Evolutionary conservation across 495 filamentous ascomycete genomes (phyloP).

Genomic region (Penicillium paradoxum): DNA sequence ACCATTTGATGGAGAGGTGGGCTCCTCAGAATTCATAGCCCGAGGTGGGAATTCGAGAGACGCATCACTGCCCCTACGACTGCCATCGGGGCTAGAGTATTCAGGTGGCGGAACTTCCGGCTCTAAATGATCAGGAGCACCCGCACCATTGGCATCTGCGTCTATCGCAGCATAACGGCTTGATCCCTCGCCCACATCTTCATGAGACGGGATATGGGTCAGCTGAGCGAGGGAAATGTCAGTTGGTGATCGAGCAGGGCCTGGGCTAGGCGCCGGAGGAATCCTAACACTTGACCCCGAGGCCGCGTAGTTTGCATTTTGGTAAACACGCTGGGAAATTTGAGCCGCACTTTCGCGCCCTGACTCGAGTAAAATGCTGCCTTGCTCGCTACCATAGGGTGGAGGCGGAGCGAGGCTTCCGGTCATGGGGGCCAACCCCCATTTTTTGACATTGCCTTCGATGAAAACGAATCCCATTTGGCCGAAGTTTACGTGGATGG

Average conservation of each 20-base stretch:
- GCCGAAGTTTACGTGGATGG: slow-evolving; percentile 94
- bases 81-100: slow-evolving; percentile 65
- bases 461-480: slow-evolving; percentile 98
- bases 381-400: slow-evolving; percentile 93
- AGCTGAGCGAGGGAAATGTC: slow-evolving; percentile 88
- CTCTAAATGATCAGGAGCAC: slow-evolving; percentile 10
- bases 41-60: slow-evolving; percentile 26
- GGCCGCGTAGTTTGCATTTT: slow-evolving; percentile 41
- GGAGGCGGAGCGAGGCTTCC: slow-evolving; percentile 92
- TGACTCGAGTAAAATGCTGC: slow-evolving; percentile 88
- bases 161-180: slow-evolving; percentile 48
- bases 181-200: slow-evolving; percentile 70
- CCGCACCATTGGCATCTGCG: slow-evolving; percentile 9
- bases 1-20: slow-evolving; percentile 39
- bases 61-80: slow-evolving; percentile 49
- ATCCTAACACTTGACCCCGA: slow-evolving; percentile 53
- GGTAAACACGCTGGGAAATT: slow-evolving; percentile 53
- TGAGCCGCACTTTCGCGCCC: slow-evolving; percentile 62
- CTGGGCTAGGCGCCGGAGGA: slow-evolving; percentile 74
- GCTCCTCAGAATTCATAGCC: neutral
- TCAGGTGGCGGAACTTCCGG: slow-evolving; percentile 55
- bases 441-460: slow-evolving; percentile 99
- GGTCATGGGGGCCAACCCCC: slow-evolving; percentile 94
- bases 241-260: slow-evolving; percentile 85
- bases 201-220: slow-evolving; percentile 65